Evolutionary conservation across 2,329 filamentous ascomycete genomes (phyloP).

Genomic region (Claviceps africana): DNA sequence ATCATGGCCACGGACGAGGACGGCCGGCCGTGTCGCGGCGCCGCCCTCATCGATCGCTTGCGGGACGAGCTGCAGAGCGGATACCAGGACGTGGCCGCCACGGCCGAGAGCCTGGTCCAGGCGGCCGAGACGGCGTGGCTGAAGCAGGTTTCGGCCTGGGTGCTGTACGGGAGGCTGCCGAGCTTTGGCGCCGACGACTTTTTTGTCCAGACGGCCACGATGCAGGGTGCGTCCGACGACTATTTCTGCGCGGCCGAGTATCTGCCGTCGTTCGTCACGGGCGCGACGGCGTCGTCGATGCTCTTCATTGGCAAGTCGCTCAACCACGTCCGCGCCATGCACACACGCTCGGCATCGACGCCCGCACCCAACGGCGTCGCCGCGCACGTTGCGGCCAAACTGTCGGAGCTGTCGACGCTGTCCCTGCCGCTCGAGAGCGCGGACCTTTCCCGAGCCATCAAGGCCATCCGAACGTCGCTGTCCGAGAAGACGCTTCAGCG

Average conservation of each 20-base stretch:
- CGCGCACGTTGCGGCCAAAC: slow-evolving; percentile 51
- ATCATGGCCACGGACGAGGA: slow-evolving; percentile 37
- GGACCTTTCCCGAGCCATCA: slow-evolving; percentile 57
- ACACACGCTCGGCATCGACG: slow-evolving; percentile 20
- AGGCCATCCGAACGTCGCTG: slow-evolving; percentile 63
- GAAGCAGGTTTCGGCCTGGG: slow-evolving; percentile 78
- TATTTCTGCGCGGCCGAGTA: slow-evolving; percentile 46
- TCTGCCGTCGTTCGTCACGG: slow-evolving; percentile 66
- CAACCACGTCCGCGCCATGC: slow-evolving; percentile 59
- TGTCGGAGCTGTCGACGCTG: slow-evolving; percentile 53
- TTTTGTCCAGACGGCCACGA: slow-evolving; percentile 50
- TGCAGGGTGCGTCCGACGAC: slow-evolving; percentile 31
- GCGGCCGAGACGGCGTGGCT: slow-evolving; percentile 84
- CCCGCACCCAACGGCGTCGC: slow-evolving; percentile 30
- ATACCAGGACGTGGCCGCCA: slow-evolving; percentile 71
- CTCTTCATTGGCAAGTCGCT: slow-evolving; percentile 83
- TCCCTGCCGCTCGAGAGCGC: slow-evolving; percentile 60
- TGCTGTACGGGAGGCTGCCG: slow-evolving; percentile 75
- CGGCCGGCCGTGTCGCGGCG: slow-evolving; percentile 43
- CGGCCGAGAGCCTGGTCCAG: slow-evolving; percentile 56
- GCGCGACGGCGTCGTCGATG: slow-evolving; percentile 64
- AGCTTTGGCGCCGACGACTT: slow-evolving; percentile 71
- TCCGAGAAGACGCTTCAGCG: slow-evolving; percentile 75
- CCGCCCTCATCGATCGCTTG: slow-evolving; percentile 63
- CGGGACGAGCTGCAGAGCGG: slow-evolving; percentile 70